Evolutionary conservation across 1,284 basidiomycete species (phyloP), one percentile per base, ranked within the genome.

Genomic region (Sphaerobolus stellatus): DNA sequence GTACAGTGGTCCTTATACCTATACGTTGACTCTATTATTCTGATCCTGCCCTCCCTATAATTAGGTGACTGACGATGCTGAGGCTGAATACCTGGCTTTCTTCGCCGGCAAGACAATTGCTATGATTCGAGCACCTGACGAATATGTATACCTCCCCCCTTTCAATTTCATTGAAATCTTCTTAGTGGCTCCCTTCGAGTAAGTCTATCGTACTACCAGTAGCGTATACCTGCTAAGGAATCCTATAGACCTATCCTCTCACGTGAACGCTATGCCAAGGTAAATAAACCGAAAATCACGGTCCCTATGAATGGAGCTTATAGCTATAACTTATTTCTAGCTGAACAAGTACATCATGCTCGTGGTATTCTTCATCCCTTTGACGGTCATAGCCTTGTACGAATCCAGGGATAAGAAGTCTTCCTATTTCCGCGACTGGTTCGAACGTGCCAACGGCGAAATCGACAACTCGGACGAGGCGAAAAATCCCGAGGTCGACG

Each of bases 141-240:
- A 81, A 22, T 86, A 75, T 62, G 80, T 85, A 50, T 88, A 87
- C 67, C 86, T 85, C 33, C 83, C 86, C 11, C 85, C 86, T 2
- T 88, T 40, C 25, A 98, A 97, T 67, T 75, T 98, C 44, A 73
- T 96, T 58, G 95, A 98, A 70, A 75, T 79, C 0, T 70, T 93
- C 62, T 72, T 96, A 40, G 75, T 96, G 56, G 90, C 85, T 0
- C 94, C 94, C 13, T 76, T 92, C 46, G 94, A 96, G 90, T 94
- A 64, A 63, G 86, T 77, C 9, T 18, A 36, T 18, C 18, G 18
- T 36, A 11, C 18, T 28, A 7, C n/a, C 25, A 4, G 25, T 40
- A 22, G 8, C 6, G 8, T 27, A 28, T 30, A 4, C 24, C 50
- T 52, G 18, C 41, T 11, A 18, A 33, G 25, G 27, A n/a, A n/a